Conservation (phyloP, 257 asterid species). For the Orobanche coerulescens region DNA sequence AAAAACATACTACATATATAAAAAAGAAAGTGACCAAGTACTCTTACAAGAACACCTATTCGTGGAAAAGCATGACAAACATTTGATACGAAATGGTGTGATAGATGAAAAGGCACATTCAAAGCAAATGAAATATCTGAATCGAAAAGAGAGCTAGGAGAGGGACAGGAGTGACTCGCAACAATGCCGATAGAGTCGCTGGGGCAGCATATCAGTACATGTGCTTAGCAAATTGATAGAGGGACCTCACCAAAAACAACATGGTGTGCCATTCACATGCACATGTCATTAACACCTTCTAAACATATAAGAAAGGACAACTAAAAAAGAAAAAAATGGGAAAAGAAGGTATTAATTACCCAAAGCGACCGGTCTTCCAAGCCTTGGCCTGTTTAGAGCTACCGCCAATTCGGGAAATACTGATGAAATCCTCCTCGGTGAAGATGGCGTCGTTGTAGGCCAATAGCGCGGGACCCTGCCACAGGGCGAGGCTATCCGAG, state of each 20-base stretch:
- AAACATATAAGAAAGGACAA: background rate
- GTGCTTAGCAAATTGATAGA: slow-evolving; percentile 4
- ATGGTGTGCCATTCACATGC: background rate
- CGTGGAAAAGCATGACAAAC: background rate
- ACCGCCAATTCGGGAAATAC: slow-evolving; percentile 94
- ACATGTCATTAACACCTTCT: background rate
- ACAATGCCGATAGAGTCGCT: too few relatives aligned
- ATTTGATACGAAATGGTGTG: background rate
- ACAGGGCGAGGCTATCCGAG: slow-evolving; percentile 58
- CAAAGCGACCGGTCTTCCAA: slow-evolving; percentile 95
- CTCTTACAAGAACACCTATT: background rate
- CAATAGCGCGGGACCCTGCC: slow-evolving; percentile 91
- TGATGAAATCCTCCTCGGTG: slow-evolving; percentile 82
- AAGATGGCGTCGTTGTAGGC: slow-evolving; percentile 85
- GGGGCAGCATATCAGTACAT: background rate
- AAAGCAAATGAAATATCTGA: background rate
- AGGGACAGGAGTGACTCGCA: too few relatives aligned
- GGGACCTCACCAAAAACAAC: background rate
- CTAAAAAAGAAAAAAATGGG: background rate
- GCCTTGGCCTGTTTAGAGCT: slow-evolving; percentile 75
- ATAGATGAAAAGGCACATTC: background rate
- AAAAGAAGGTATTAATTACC: slow-evolving; percentile 35
- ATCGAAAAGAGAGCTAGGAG: too few relatives aligned
- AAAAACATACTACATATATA: background rate
- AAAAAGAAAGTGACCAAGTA: background rate